Evolutionary conservation across 2,329 filamentous ascomycete species (phyloP), one percentile per base, ranked within the genome.

Genomic region (Epichloe coenophiala): DNA sequence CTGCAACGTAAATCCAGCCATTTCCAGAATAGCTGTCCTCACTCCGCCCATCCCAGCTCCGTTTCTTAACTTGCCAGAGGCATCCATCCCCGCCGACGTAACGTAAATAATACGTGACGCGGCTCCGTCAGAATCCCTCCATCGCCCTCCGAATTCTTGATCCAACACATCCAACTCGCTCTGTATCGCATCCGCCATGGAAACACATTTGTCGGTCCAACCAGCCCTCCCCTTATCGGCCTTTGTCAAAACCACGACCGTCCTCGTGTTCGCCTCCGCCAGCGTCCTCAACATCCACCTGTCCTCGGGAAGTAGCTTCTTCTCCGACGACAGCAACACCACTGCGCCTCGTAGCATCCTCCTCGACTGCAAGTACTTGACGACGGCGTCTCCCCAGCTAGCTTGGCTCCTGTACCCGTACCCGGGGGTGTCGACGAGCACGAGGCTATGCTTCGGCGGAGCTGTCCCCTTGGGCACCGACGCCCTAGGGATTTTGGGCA

Each of bases 241-340:
- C 62, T 80, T 80, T 11, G 78, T 81, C 46, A 81, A 60, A 4
- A 80, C 69, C 1, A 80, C 69, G 6, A 71, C 58, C 1, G 74
- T 76, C 48, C 66, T 65, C 33, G 73, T 66, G 9, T 68, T 67
- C 3, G 68, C 65, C 46, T 69, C 63, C 47, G 72, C 65, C 55
- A 81, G 64, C 43, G 75, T 61, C 51, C 65, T 60, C 36, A 81
- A 60, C 53, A 75, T 67, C 62, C 70, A 66, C 12, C 61, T 60
- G 57, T 81, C 77, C 45, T 68, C 68, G 21, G 65, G 61, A 54
- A 75, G 73, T 2, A 78, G 62, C 13, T 71, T 72, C 44, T 77
- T 75, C 51, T 77, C 70, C 3, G 72, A 71, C 33, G 78, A 74
- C 15, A 81, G 64, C 38, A 81, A 63, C 45, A 81, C 54, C 8